phyloP scores from a whole-genome alignment of 228 moss, liverwort and hornwort genomes.

The Sphagnum fallax region DNA sequence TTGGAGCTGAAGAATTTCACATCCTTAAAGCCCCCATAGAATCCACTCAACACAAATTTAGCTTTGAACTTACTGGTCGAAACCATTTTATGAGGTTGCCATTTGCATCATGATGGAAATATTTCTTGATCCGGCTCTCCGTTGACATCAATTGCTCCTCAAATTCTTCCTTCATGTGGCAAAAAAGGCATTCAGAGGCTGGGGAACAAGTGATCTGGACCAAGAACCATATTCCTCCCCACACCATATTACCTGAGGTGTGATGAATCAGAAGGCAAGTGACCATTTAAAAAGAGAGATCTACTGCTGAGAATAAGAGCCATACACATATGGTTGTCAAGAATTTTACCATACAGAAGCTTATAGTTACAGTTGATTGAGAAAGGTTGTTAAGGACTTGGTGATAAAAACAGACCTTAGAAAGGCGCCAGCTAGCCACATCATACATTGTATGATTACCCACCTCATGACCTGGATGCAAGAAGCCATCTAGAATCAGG shows the following conservation, averaged over 20 bases:
- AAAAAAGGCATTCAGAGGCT: slow-evolving; percentile 5
- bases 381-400: too few relatives aligned
- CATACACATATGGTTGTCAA: not conserved
- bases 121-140: slow-evolving; percentile 21
- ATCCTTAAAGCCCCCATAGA: not conserved
- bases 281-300: too few relatives aligned
- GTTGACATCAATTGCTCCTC: slow-evolving; percentile 30
- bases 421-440: slow-evolving; percentile 52
- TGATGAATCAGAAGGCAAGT: not conserved
- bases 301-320: not conserved
- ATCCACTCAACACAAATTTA: not conserved
- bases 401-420: slow-evolving; percentile 22
- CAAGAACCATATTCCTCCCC: not conserved
- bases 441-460: slow-evolving; percentile 65
- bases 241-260: not conserved
- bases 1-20: too few relatives aligned
- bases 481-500: not conserved
- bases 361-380: too few relatives aligned
- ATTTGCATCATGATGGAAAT: slow-evolving; percentile 27
- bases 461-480: slow-evolving; percentile 52
- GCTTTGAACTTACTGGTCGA: slow-evolving; percentile 31
- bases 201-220: too few relatives aligned
- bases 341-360: too few relatives aligned
- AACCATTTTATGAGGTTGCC: slow-evolving; percentile 50
- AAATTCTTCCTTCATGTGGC: slow-evolving; percentile 38